phyloP scores from a whole-genome alignment of 257 asterid species.

The Solanum clarkiae region DNA sequence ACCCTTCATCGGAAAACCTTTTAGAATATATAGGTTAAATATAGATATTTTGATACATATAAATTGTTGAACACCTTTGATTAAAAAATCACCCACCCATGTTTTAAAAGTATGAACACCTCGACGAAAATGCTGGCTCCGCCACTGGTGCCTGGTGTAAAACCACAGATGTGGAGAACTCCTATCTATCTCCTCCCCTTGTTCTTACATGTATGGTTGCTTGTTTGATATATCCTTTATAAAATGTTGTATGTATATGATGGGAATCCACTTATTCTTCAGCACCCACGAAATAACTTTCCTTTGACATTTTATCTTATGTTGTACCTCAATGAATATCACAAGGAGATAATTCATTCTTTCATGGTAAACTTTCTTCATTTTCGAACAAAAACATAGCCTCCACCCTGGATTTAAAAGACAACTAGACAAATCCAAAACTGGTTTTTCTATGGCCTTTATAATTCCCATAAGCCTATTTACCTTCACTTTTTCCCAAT shows the following conservation, averaged over 20 bases:
- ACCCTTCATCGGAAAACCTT: too few relatives aligned
- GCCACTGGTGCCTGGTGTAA: not conserved
- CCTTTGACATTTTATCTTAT: not conserved
- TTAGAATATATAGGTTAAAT: too few relatives aligned
- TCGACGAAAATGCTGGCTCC: too few relatives aligned
- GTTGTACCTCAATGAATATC: not conserved
- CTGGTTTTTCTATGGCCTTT: not conserved
- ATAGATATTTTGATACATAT: too few relatives aligned
- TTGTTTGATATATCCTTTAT: not conserved
- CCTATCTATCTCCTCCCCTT: not conserved
- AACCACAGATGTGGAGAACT: not conserved
- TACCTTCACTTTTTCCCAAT: not conserved
- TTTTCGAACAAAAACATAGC: not conserved
- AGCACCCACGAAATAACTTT: not conserved
- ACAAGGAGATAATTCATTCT: not conserved
- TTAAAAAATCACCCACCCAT: too few relatives aligned
- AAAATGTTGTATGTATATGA: not conserved
- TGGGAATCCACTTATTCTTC: not conserved
- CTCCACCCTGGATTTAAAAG: not conserved
- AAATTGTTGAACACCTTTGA: too few relatives aligned
- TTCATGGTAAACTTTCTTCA: not conserved
- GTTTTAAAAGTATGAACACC: too few relatives aligned
- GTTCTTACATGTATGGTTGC: not conserved
- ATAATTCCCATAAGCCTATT: not conserved
- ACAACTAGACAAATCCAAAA: not conserved